Evolutionary conservation across 306 rosid genomes (phyloP).

Genomic region (Echinosophora koreensis): DNA sequence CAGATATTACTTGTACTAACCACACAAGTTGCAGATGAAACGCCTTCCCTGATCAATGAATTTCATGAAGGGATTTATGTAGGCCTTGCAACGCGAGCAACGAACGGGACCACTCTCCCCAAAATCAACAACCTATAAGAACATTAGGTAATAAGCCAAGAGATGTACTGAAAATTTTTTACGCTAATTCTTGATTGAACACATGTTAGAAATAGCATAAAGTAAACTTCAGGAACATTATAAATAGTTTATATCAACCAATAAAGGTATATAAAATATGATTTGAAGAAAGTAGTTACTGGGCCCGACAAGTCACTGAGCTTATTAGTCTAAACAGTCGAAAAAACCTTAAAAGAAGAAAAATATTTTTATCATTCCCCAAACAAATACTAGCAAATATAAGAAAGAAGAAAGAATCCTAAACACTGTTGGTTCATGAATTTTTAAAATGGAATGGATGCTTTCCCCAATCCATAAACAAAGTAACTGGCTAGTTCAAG

Average conservation of each 20-base stretch:
- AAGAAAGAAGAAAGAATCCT: slow-evolving; percentile 32
- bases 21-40: slow-evolving; percentile 95
- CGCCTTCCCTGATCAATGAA: slow-evolving; percentile 96
- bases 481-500: neutral
- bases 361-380: slow-evolving; percentile 20
- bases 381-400: slow-evolving; percentile 34
- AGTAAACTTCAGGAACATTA: slow-evolving; percentile 19
- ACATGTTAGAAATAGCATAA: slow-evolving; percentile 30
- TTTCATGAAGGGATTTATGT: slow-evolving; percentile 97
- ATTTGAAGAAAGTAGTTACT: slow-evolving; percentile 6
- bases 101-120: slow-evolving; percentile 99
- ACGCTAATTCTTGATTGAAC: slow-evolving; percentile 30
- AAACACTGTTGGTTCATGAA: slow-evolving; percentile 38
- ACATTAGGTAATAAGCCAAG: slow-evolving; percentile 25
- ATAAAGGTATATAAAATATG: slow-evolving; percentile 36
- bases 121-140: slow-evolving; percentile 90
- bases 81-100: slow-evolving; percentile 98
- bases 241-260: slow-evolving; percentile 30
- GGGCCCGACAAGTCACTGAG: neutral
- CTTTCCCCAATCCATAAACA: neutral
- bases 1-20: slow-evolving; percentile 61
- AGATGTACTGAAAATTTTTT: slow-evolving; percentile 3
- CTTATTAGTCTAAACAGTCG: slow-evolving; percentile 17
- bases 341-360: slow-evolving; percentile 26
- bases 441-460: slow-evolving; percentile 15